These are phyloP conservation scores for Fusarium oligoseptatum DNA, from an alignment of 2,329 filamentous ascomycete species.

Conservation along the genomic window DNA sequence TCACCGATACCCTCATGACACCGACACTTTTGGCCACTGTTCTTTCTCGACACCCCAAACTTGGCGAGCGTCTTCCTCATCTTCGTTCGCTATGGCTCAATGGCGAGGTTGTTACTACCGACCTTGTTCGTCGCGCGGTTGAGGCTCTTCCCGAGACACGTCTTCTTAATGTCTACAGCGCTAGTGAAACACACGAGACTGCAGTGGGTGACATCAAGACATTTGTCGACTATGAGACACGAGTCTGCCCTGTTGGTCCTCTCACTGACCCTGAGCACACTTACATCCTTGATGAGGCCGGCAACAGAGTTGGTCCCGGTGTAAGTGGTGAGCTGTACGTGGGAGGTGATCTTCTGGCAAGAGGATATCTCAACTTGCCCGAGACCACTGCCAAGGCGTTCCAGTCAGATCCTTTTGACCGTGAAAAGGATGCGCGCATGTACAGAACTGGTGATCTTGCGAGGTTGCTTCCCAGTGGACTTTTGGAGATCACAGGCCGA, in stretches of 20 bases:
- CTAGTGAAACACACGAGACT: constrained; percentile 85
- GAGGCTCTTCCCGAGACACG: constrained; percentile 76
- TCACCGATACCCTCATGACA: constrained; percentile 88
- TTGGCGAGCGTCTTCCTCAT: constrained; percentile 73
- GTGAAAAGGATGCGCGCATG: constrained; percentile 73
- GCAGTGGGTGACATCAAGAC: constrained; percentile 80
- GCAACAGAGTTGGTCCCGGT: constrained; percentile 72
- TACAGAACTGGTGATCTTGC: constrained; percentile 82
- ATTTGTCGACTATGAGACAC: constrained; percentile 72
- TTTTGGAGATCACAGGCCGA: constrained; percentile 81
- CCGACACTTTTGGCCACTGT: constrained; percentile 83
- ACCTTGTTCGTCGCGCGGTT: constrained; percentile 77
- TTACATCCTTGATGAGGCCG: constrained; percentile 79
- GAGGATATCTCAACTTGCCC: constrained; percentile 83
- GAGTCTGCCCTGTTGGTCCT: constrained; percentile 80
- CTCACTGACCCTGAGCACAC: constrained; percentile 76
- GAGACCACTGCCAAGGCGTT: constrained; percentile 83
- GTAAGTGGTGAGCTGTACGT: constrained; percentile 80
- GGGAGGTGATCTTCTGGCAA: constrained; percentile 78
- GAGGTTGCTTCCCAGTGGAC: constrained; percentile 73
- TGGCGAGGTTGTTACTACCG: constrained; percentile 84
- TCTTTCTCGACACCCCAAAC: constrained; percentile 75
- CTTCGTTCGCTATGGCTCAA: constrained; percentile 83
- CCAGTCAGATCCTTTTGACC: constrained; percentile 73
- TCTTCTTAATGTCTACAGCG: constrained; percentile 84